Evolutionary conservation across 805 yeast genomes (phyloP).

Genomic region (Pichia eremophila): DNA sequence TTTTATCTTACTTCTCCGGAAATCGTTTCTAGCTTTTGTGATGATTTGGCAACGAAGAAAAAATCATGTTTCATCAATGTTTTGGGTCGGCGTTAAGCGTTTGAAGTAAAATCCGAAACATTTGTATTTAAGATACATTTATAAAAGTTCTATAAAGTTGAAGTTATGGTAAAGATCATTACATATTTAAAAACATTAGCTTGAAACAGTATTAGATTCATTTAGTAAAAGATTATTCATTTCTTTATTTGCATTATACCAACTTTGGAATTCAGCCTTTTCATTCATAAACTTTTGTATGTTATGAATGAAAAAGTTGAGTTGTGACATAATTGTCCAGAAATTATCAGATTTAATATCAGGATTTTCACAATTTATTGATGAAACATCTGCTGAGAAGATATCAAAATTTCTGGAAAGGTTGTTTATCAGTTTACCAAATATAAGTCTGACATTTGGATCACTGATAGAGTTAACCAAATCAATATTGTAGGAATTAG

Average conservation of each 20-base stretch:
- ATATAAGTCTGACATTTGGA: conserved; percentile 19
- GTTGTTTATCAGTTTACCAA: conserved; percentile 25
- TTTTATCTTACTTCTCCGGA: too few relatives aligned
- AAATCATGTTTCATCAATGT: too few relatives aligned
- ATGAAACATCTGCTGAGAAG: conserved; percentile 15
- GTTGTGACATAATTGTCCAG: conserved; percentile 24
- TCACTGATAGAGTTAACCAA: conserved; percentile 23
- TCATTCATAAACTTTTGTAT: conserved; percentile 26
- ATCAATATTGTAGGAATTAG: conserved; percentile 19
- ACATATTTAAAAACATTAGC: too few relatives aligned
- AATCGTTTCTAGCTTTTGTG: too few relatives aligned
- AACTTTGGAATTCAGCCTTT: conserved; percentile 18
- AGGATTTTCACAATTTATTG: conserved; percentile 2
- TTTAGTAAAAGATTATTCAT: conserved; percentile 7
- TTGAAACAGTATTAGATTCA: too few relatives aligned
- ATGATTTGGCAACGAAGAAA: too few relatives aligned
- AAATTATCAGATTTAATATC: not conserved
- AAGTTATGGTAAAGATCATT: too few relatives aligned
- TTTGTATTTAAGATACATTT: too few relatives aligned
- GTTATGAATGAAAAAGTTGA: conserved; percentile 25
- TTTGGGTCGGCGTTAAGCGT: too few relatives aligned
- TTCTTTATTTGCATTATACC: conserved; percentile 16
- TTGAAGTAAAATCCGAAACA: too few relatives aligned
- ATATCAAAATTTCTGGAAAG: conserved; percentile 22
- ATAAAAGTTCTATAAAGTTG: too few relatives aligned